These are phyloP conservation scores for Sporothrix phasma DNA, from an alignment of 2,329 filamentous ascomycete species.

Conservation along the genomic window DNA sequence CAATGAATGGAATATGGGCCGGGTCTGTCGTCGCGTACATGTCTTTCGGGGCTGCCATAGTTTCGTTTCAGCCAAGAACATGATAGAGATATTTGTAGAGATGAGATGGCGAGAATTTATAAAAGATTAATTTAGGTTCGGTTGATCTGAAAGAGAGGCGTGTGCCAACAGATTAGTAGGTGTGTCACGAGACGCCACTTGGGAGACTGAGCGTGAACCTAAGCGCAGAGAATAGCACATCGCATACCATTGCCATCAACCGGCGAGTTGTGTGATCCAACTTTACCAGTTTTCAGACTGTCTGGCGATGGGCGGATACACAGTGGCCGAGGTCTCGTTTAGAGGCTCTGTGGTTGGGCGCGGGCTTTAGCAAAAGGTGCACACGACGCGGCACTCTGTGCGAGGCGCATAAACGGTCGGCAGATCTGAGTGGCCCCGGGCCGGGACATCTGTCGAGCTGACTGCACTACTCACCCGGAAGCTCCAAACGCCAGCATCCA, in stretches of 20 bases:
- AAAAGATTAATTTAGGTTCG: not conserved
- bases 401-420: not conserved
- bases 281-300: not conserved
- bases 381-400: not conserved
- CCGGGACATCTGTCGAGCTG: too few relatives aligned
- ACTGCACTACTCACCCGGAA: slow-evolving; percentile 4
- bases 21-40: not conserved
- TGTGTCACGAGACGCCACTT: not conserved
- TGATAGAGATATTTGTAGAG: not conserved
- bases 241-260: slow-evolving; percentile 3
- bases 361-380: not conserved
- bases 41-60: slow-evolving; percentile 15
- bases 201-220: too few relatives aligned
- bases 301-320: not conserved
- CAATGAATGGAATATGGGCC: not conserved
- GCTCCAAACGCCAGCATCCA: slow-evolving; percentile 13
- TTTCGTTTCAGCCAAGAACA: slow-evolving; percentile 1
- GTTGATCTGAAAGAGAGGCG: not conserved
- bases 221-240: too few relatives aligned
- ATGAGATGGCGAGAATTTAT: not conserved
- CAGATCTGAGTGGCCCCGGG: not conserved
- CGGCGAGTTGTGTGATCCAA: not conserved
- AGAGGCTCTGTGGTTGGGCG: slow-evolving; percentile 11
- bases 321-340: slow-evolving; percentile 11
- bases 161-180: not conserved